Conservation (phyloP, 2,329 filamentous ascomycete species). For the Cercospora citrullina region DNA sequence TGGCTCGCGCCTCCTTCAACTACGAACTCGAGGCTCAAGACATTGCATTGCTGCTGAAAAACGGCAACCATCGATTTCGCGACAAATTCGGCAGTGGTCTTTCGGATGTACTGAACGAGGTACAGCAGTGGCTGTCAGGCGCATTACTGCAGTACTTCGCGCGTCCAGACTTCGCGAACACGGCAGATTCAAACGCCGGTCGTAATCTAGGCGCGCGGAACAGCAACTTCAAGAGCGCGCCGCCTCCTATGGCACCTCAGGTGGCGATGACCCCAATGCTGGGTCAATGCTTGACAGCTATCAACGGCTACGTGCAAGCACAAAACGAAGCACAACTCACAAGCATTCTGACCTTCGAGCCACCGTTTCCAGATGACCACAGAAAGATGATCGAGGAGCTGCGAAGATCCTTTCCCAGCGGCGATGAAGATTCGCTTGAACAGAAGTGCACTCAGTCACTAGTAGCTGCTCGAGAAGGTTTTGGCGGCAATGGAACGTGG, state of each 20-base stretch:
- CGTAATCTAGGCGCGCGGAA: not conserved
- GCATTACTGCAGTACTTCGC: conserved; percentile 2
- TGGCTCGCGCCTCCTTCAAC: not conserved
- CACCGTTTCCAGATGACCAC: conserved; percentile 67
- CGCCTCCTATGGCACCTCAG: conserved; percentile 13
- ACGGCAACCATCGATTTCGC: not conserved
- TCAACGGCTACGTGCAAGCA: conserved; percentile 61
- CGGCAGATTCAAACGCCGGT: not conserved
- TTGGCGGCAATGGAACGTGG: conserved; percentile 69
- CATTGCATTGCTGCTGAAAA: not conserved
- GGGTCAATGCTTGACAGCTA: conserved; percentile 65
- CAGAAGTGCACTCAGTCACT: conserved; percentile 64
- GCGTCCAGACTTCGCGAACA: not conserved
- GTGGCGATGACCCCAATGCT: conserved; percentile 40
- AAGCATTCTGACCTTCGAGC: conserved; percentile 73
- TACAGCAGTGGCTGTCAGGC: conserved; percentile 12
- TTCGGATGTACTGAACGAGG: not conserved
- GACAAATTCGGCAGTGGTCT: not conserved
- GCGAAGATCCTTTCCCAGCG: conserved; percentile 56
- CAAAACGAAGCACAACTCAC: conserved; percentile 67
- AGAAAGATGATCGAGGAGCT: conserved; percentile 68
- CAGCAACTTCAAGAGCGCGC: not conserved
- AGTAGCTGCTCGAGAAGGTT: conserved; percentile 63
- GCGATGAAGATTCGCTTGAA: conserved; percentile 56
- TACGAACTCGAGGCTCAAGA: not conserved